phyloP scores from a whole-genome alignment of 805 yeast genomes.

The Spathaspora girioi region DNA sequence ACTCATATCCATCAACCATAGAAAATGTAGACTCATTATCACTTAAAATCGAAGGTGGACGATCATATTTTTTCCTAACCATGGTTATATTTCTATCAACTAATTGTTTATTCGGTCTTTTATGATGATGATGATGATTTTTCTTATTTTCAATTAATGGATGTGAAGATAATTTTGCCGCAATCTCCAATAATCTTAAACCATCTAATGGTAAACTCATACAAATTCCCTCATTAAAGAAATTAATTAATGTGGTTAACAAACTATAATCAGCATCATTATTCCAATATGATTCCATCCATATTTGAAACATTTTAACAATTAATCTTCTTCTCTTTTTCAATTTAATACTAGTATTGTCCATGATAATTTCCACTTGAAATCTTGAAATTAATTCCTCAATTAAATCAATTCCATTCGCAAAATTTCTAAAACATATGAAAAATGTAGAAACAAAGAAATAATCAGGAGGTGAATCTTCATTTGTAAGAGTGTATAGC shows the following conservation, averaged over 20 bases:
- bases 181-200: constrained; percentile 55
- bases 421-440: constrained; percentile 70
- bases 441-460: constrained; percentile 73
- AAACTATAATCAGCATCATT: constrained; percentile 54
- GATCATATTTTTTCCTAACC: constrained; percentile 32
- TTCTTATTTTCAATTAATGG: constrained; percentile 43
- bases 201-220: constrained; percentile 61
- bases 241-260: constrained; percentile 68
- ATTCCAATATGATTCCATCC: constrained; percentile 93
- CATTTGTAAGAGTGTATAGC: constrained; percentile 65
- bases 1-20: constrained; percentile 56
- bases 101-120: constrained; percentile 39
- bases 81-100: constrained; percentile 49
- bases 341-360: constrained; percentile 26
- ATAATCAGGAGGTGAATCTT: constrained; percentile 57
- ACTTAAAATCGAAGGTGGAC: constrained; percentile 11
- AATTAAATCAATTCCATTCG: constrained; percentile 61
- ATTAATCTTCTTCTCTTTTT: constrained; percentile 65
- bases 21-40: constrained; percentile 33
- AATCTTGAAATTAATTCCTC: constrained; percentile 66
- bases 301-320: constrained; percentile 64
- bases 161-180: constrained; percentile 54
- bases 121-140: constrained; percentile 9
- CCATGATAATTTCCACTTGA: constrained; percentile 38
- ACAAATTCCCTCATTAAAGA: constrained; percentile 76